Conservation (phyloP, 352 stramenopile genomes). For the Aphanomyces astaci region DNA sequence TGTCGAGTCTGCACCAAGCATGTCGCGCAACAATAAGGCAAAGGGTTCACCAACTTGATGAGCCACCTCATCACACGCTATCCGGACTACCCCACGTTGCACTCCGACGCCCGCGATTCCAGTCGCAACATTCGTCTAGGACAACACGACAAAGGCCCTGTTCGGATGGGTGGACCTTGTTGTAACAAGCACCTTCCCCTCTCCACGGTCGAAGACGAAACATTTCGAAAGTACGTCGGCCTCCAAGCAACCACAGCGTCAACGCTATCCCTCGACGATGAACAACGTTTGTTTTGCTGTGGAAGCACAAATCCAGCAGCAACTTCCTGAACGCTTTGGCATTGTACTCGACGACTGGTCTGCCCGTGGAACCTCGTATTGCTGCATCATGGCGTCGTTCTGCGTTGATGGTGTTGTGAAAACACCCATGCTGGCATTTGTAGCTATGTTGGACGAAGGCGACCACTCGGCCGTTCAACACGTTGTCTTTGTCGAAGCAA, state of each 20-base stretch:
- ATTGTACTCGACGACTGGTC: background rate
- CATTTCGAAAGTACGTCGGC: background rate
- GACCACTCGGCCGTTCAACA: background rate
- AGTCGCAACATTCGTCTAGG: too few species aligned
- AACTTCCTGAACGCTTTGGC: background rate
- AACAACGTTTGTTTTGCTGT: background rate
- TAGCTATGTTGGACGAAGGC: background rate
- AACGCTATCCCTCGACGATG: background rate
- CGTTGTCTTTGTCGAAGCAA: background rate
- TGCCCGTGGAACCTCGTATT: background rate
- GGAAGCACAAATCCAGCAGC: background rate
- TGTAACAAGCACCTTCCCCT: background rate
- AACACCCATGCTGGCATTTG: background rate
- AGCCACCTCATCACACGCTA: too few species aligned
- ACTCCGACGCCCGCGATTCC: background rate
- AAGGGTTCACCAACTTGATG: too few species aligned
- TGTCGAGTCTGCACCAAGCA: too few species aligned
- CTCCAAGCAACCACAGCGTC: background rate
- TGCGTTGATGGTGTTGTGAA: background rate
- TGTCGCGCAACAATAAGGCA: too few species aligned
- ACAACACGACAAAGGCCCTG: background rate
- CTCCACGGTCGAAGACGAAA: background rate
- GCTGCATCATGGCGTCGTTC: background rate
- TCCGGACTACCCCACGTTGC: too few species aligned
- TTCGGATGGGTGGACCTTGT: background rate